A percentile compares a stretch with the other conserved stretches of the same genome.
phyloP scores from a whole-genome alignment of 306 rosid species.

The Morella rubra region DNA sequence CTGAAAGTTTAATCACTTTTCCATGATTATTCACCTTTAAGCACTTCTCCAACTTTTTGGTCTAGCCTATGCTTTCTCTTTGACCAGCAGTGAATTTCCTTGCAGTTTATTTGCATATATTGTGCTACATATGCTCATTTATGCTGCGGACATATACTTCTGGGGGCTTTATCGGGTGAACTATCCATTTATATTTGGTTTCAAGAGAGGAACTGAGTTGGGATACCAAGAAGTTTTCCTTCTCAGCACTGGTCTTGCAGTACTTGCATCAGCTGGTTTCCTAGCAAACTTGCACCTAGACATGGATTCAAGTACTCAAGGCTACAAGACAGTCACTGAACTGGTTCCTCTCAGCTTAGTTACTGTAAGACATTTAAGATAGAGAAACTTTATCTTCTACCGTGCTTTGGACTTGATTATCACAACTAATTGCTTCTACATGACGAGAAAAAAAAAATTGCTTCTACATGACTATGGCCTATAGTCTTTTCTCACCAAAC shows the following conservation, averaged over 20 bases:
- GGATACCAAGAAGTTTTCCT: slow-evolving; percentile 55
- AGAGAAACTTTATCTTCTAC: not conserved
- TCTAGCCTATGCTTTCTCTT: slow-evolving; percentile 19
- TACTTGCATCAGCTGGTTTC: slow-evolving; percentile 59
- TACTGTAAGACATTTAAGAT: slow-evolving; percentile 45
- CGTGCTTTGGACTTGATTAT: slow-evolving; percentile 3
- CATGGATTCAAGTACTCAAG: slow-evolving; percentile 36
- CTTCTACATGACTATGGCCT: slow-evolving; percentile 4
- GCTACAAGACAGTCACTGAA: slow-evolving; percentile 47
- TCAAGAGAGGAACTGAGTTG: slow-evolving; percentile 68
- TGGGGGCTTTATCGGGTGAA: slow-evolving; percentile 71
- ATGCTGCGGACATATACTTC: slow-evolving; percentile 59
- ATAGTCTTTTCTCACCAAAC: slow-evolving; percentile 1
- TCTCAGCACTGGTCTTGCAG: slow-evolving; percentile 66
- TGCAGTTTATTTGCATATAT: slow-evolving; percentile 69
- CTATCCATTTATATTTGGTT: slow-evolving; percentile 73
- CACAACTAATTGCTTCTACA: slow-evolving; percentile 8
- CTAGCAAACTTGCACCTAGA: slow-evolving; percentile 64
- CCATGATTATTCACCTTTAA: not conserved
- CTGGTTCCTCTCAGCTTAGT: slow-evolving; percentile 63
- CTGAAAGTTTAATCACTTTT: slow-evolving; percentile 8
- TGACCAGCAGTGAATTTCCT: slow-evolving; percentile 23
- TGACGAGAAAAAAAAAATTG: not conserved
- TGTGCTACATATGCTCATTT: slow-evolving; percentile 68
- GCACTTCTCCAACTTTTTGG: not conserved